Conservation (phyloP, 331 rosid species). For the Rosa hybrid region DNA sequence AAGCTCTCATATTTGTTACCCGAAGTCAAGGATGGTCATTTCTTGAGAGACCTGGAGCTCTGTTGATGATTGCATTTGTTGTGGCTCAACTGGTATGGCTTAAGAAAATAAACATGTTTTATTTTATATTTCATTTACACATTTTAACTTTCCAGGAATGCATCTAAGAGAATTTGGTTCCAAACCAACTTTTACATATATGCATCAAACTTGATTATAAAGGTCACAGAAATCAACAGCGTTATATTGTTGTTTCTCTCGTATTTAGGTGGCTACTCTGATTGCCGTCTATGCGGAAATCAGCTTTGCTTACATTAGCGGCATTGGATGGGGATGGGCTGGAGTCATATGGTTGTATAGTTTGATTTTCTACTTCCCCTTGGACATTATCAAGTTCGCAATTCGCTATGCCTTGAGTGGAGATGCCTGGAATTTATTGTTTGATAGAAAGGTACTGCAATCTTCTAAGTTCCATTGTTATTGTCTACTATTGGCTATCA, state of each 20-base stretch:
- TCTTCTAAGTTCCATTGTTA: neutral
- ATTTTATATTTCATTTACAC: neutral
- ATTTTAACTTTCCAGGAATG: neutral
- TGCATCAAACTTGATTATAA: neutral
- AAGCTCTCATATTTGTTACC: constrained; percentile 87
- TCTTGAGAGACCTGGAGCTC: constrained; percentile 75
- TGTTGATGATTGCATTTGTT: constrained; percentile 80
- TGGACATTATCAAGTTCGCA: constrained; percentile 74
- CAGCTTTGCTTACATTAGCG: constrained; percentile 65
- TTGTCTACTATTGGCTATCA: neutral
- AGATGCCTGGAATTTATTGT: constrained; percentile 88
- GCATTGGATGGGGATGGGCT: constrained; percentile 96
- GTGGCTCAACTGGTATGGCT: constrained; percentile 76
- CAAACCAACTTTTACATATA: neutral
- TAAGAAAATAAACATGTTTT: neutral
- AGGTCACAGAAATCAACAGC: neutral
- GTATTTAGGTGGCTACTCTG: constrained; percentile 71
- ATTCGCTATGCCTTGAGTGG: constrained; percentile 80
- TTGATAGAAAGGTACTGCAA: constrained; percentile 67
- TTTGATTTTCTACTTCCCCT: constrained; percentile 69
- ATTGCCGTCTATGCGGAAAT: constrained; percentile 75
- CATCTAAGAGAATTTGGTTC: neutral
- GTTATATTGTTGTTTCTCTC: neutral
- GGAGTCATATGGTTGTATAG: constrained; percentile 85
- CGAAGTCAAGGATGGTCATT: constrained; percentile 81